These are phyloP conservation scores for Syzygium jambos DNA, from an alignment of 345 rosid species.

Conservation along the genomic window DNA sequence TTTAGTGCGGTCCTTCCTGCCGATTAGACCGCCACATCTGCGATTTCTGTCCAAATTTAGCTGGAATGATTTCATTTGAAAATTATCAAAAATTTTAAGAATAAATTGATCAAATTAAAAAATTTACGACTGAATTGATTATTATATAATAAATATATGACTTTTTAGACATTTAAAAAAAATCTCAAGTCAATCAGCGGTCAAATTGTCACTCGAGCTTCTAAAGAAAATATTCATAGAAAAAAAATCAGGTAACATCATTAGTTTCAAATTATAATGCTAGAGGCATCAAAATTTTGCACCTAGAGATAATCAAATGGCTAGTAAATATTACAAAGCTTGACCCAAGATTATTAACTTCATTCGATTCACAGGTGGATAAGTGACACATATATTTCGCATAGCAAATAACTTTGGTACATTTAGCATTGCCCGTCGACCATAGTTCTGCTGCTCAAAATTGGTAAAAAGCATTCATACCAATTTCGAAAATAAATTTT, in stretches of 20 bases:
- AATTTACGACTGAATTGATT: background rate
- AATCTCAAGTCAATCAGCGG: background rate
- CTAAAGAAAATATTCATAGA: background rate
- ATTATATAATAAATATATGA: background rate
- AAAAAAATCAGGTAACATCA: background rate
- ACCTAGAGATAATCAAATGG: background rate
- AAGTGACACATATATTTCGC: background rate
- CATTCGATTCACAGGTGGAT: background rate
- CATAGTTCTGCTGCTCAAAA: background rate
- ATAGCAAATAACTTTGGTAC: background rate
- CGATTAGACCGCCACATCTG: too few species aligned
- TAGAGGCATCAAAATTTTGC: background rate
- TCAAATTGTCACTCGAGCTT: background rate
- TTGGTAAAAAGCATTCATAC: background rate
- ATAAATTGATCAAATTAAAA: background rate
- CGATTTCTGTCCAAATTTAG: background rate
- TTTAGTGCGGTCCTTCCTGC: accelerated
- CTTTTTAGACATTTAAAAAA: background rate
- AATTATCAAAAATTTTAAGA: background rate
- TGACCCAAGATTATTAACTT: background rate
- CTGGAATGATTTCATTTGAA: accelerated
- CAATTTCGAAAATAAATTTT: background rate
- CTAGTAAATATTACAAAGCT: background rate
- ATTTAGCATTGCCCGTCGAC: background rate
- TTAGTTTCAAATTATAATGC: background rate